Conservation (phyloP, 1,284 basidiomycete species). For the Hymenochaete sp. region DNA sequence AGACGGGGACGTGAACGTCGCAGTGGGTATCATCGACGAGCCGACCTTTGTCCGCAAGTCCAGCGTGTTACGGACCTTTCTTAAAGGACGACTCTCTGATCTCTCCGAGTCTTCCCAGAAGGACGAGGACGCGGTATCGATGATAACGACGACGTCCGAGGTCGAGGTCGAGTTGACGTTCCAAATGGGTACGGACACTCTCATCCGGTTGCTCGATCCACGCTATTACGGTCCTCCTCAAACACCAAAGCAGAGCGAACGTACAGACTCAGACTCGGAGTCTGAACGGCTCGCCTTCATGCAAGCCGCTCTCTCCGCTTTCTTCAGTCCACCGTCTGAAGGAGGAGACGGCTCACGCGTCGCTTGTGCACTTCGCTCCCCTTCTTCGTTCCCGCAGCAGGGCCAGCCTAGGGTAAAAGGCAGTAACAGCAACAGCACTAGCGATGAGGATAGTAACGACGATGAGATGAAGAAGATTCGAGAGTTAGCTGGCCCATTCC, state of each 20-base stretch:
- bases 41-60: conserved; percentile 89
- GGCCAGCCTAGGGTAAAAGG: not conserved
- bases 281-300: conserved; percentile 48
- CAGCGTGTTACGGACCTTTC: conserved; percentile 44
- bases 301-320: conserved; percentile 43
- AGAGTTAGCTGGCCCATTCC: too few species aligned
- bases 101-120: not conserved
- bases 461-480: too few species aligned
- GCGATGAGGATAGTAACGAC: too few species aligned
- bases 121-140: not conserved
- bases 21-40: conserved; percentile 77
- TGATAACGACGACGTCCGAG: too few species aligned
- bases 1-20: conserved; percentile 39
- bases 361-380: conserved; percentile 58
- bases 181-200: conserved; percentile 81
- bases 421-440: not conserved
- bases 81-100: conserved; percentile 25
- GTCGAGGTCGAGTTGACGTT: conserved; percentile 46
- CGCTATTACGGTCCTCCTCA: conserved; percentile 64
- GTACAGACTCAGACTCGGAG: not conserved
- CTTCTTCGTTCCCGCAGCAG: conserved; percentile 21
- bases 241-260: too few species aligned
- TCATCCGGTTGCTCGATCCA: conserved; percentile 74
- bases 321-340: conserved; percentile 44
- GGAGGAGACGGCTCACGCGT: conserved; percentile 60